Base-by-base conservation (phyloP, 2,329 filamentous ascomycete genomes). In the Fusarium stilboides region DNA sequence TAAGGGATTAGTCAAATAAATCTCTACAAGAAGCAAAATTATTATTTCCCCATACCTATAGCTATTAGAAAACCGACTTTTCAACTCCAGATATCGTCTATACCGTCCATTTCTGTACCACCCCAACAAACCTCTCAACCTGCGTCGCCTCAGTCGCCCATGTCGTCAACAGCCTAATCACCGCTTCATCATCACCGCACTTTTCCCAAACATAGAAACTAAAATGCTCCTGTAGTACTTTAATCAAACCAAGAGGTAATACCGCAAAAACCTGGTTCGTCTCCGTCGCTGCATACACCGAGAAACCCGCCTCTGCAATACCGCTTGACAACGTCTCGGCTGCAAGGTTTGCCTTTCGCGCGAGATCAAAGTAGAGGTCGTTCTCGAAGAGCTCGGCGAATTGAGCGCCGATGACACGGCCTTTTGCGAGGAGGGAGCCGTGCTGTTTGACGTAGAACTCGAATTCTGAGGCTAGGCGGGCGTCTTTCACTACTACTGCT, bases 231-330 rank as follows among this genome's bases (percentile, higher is more conserved):
- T 85, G 80, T 36, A 86, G 65, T 22, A 67, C 70, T 4, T 77
- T 71, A 22, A 85, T 78, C 36, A 85, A 49, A 0, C 66, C 68
- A 14, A 79, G 37, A 0, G 83, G 83, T 5, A 86, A 65, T 3
- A 81, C 75, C 0, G 82, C 82, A 75, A 86, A 86, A 4, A 86
- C 84, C 68, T 86, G 84, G 53, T 86, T 86, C 10, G 84, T 86
- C 72, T 85, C 81, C 1, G 84, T 85, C 20, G 78, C 78, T 1
- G 82, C 83, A 17, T 77, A 77, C 9, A 86, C 68, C 1, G 72
- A 68, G 70, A 80, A 85, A 0, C 84, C 84, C 1, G 81, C 75
- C 0, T 75, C 74, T 3, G 79, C 77, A 20, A 86, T 81, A n/a
- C 79, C 80, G 1, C 67, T 74, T 0, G 84, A 84, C 6, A 86